Base-by-base conservation (phyloP, 2,329 filamentous ascomycete genomes). In the Apiospora koreana region DNA sequence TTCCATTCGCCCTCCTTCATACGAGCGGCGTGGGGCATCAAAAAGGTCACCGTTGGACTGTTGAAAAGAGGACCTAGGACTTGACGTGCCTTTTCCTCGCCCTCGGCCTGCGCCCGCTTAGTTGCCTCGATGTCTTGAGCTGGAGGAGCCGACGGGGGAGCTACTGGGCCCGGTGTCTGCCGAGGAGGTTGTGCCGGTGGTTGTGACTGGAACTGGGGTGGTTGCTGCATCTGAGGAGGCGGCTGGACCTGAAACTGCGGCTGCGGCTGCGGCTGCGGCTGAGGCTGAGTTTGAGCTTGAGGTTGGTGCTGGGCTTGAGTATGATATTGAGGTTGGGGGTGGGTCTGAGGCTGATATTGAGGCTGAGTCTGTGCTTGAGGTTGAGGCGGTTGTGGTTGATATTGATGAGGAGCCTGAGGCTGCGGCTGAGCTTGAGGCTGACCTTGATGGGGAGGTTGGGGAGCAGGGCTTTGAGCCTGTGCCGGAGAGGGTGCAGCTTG, bases 1-100 rank as follows among this genome's bases (percentile, higher is more conserved):
- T 88, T 85, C 87, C 96, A 92, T 77, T 97, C 93, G 21, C 87
- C 83, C n/a, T 88, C 85, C 64, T 90, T 86, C 85, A 93, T 93
- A 67, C 88, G 87, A 25, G 87, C 89, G 0, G 91, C 91, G 73
- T 93, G 90, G 6, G 90, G 88, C 62, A 94, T 83, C 5, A 95
- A 82, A 75, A 94, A 92, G 31, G 88, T 85, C 10, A 93, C 89
- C 0, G 91, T 92, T 0, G 91, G 89, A 21, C 89, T 88, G 28
- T 83, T 84, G 16, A 91, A 87, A 62, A 92, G 84, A 0, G 85
- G 80, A 0, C 92, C 92, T 0, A 94, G 84, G 1, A 93, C 87
- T 71, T 91, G 87, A 1, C 85, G 81, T 0, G 92, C 92, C 21
- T 88, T 83, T 2, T 83, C 81, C 74, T 90, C 83, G 4, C 91